These are phyloP conservation scores for Metschnikowia picachoensis DNA, from an alignment of 805 yeast species.

Conservation along the genomic window DNA sequence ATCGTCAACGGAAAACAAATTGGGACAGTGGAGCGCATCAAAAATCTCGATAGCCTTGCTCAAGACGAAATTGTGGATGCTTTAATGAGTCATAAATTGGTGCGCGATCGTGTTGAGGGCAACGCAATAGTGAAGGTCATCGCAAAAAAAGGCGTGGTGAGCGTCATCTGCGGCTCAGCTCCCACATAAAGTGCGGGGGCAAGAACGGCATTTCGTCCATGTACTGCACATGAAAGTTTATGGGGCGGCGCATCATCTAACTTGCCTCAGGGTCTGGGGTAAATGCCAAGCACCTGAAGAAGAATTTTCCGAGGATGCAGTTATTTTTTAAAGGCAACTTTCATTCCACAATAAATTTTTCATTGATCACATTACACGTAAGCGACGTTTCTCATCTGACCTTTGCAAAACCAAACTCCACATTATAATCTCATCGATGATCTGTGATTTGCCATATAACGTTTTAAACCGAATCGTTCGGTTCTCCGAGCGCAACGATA, in stretches of 20 bases:
- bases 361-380: too few relatives aligned
- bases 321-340: too few relatives aligned
- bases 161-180: conserved; percentile 28
- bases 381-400: too few relatives aligned
- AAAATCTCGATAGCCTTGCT: conserved; percentile 38
- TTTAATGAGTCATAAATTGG: conserved; percentile 13
- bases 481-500: conserved; percentile 4
- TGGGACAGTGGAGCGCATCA: conserved; percentile 38
- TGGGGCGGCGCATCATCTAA: background rate
- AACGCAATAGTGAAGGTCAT: conserved; percentile 51
- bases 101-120: conserved; percentile 36
- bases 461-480: conserved; percentile 12
- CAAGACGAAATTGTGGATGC: conserved; percentile 48
- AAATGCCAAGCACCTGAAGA: conserved; percentile 1
- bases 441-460: conserved; percentile 11
- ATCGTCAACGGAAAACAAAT: conserved; percentile 72
- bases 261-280: background rate
- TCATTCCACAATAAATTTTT: too few relatives aligned
- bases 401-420: too few relatives aligned
- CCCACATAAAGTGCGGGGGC: conserved; percentile 4
- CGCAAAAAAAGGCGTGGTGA: conserved; percentile 46
- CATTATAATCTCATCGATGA: background rate
- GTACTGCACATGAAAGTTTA: background rate
- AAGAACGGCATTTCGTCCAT: conserved; percentile 3
- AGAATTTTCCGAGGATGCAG: conserved; percentile 4